phyloP scores from a whole-genome alignment of 2,329 filamentous ascomycete genomes.

The Cladosporium sphaerospermum region DNA sequence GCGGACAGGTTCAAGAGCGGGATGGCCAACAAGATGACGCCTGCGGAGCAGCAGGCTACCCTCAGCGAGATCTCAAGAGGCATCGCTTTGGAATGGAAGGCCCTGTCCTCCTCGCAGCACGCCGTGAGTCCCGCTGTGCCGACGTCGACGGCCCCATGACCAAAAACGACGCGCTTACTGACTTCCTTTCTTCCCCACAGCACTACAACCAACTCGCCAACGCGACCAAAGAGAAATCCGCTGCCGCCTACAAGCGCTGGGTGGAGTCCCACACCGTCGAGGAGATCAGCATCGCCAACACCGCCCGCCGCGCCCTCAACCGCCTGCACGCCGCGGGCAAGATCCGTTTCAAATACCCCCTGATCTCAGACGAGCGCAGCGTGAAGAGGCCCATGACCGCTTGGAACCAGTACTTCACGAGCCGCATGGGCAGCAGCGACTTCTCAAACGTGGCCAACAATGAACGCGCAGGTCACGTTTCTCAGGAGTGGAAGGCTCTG shows the following conservation, averaged over 20 bases:
- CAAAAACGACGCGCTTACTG: slow-evolving; percentile 19
- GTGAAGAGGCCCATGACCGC: slow-evolving; percentile 39
- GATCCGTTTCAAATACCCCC: slow-evolving; percentile 7
- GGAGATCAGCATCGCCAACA: slow-evolving; percentile 55
- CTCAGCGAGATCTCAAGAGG: slow-evolving; percentile 32
- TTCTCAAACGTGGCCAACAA: slow-evolving; percentile 39
- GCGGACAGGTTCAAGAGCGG: not conserved
- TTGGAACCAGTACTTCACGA: slow-evolving; percentile 40
- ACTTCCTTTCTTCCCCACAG: slow-evolving; percentile 31
- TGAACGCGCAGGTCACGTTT: slow-evolving; percentile 39
- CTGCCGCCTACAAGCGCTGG: slow-evolving; percentile 47
- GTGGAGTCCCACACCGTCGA: slow-evolving; percentile 49
- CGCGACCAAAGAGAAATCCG: slow-evolving; percentile 40
- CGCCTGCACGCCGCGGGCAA: slow-evolving; percentile 12
- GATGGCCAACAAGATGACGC: too few species aligned
- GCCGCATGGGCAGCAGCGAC: slow-evolving; percentile 44
- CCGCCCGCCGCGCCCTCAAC: slow-evolving; percentile 42
- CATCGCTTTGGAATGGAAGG: slow-evolving; percentile 41
- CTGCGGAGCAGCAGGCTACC: too few species aligned
- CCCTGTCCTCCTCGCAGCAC: slow-evolving; percentile 28
- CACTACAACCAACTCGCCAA: slow-evolving; percentile 48
- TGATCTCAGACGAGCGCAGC: slow-evolving; percentile 50
- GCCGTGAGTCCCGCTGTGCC: too few species aligned
- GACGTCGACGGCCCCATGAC: too few species aligned
- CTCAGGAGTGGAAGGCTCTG: slow-evolving; percentile 45